Evolutionary conservation across 345 rosid genomes (phyloP).

Genomic region (Noccaea bulbosa): DNA sequence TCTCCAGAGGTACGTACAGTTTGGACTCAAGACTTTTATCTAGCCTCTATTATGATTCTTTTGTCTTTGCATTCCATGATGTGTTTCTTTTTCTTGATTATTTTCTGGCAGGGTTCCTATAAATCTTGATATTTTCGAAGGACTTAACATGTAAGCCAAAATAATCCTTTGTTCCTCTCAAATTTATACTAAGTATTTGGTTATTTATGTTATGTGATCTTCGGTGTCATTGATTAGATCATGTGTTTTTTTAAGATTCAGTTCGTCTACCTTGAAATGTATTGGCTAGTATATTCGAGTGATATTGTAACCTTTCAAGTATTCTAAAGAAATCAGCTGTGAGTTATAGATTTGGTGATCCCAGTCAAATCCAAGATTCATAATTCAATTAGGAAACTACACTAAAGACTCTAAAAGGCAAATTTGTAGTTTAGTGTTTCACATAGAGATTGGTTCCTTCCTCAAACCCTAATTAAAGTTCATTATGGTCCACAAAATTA

Average conservation of each 20-base stretch:
- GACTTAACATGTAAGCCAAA: constrained; percentile 34
- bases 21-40: constrained; percentile 12
- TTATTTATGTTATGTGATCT: constrained; percentile 17
- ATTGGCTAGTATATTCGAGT: constrained; percentile 5
- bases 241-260: neutral
- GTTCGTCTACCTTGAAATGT: constrained; percentile 13
- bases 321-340: constrained; percentile 9
- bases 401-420: neutral
- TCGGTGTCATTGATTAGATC: constrained; percentile 9
- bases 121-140: constrained; percentile 22
- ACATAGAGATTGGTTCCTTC: constrained; percentile 6
- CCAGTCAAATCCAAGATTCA: neutral
- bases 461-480: constrained; percentile 16
- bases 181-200: neutral
- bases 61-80: constrained; percentile 18
- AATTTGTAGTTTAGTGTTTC: neutral
- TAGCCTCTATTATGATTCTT: neutral
- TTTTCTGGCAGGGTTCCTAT: constrained; percentile 53
- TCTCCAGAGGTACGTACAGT: constrained; percentile 53
- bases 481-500: neutral
- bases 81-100: constrained; percentile 26
- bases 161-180: constrained; percentile 10
- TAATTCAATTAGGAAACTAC: constrained; percentile 2
- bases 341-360: constrained; percentile 1
- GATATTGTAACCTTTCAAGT: constrained; percentile 12